Percentiles rank a stretch among this genome's conserved stretches.
Evolutionary conservation across 139 green algal genomes (phyloP).

Genomic region (Diplosphaera chodatii): DNA sequence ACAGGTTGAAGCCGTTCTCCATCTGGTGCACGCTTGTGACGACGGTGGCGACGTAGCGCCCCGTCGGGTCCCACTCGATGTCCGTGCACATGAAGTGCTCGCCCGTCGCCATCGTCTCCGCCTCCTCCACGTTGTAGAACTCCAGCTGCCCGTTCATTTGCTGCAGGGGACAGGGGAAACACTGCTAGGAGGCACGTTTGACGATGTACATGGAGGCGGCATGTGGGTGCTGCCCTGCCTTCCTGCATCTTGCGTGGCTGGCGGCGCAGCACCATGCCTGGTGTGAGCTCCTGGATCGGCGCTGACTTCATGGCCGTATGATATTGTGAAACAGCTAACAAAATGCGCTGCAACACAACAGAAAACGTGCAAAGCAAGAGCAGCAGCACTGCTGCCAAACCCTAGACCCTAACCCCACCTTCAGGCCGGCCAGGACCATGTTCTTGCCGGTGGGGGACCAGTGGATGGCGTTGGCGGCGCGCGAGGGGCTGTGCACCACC

Average conservation of each 20-base stretch:
- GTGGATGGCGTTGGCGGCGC: conserved; percentile 73
- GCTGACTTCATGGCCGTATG: no score
- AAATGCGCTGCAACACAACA: no score
- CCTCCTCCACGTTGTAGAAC: conserved; percentile 94
- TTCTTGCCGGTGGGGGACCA: conserved; percentile 88
- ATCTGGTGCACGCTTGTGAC: conserved; percentile 88
- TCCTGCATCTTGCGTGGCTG: no score
- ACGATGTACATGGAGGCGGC: no score
- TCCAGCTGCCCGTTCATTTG: conserved; percentile 89
- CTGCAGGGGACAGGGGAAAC: conserved; percentile 16
- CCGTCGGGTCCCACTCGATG: conserved; percentile 91
- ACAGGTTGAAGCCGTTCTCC: conserved; percentile 96
- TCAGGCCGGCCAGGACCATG: conserved; percentile 91
- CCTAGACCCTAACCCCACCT: no score
- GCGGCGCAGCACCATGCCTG: no score
- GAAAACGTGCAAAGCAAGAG: no score
- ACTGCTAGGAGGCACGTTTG: no score
- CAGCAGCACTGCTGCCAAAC: no score
- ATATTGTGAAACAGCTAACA: no score
- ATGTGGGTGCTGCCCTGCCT: no score
- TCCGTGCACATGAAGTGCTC: conserved; percentile 98
- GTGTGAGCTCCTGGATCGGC: no score
- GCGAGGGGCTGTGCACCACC: conserved; percentile 53
- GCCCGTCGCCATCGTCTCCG: conserved; percentile 66
- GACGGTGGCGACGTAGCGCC: conserved; percentile 82